Conservation (phyloP, 345 rosid genomes). For the Brassica juncea region DNA sequence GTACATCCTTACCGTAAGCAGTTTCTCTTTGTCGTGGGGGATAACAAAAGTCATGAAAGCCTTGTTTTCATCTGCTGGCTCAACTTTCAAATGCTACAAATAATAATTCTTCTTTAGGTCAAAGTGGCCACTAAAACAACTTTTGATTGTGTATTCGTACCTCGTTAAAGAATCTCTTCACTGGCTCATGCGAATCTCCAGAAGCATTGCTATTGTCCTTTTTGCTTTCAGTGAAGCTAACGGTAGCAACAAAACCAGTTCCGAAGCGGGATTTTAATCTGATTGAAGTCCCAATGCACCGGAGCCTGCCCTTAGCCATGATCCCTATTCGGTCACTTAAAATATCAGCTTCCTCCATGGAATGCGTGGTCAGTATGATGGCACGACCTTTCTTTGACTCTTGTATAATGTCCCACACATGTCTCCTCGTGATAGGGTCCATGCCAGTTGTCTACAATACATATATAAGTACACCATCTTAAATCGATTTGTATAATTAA, state of each 20-base stretch:
- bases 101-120: neutral
- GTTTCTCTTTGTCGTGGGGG: slow-evolving; percentile 72
- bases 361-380: slow-evolving; percentile 86
- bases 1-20: slow-evolving; percentile 51
- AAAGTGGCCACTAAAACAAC: neutral
- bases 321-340: slow-evolving; percentile 88
- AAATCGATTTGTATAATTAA: neutral
- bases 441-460: slow-evolving; percentile 75
- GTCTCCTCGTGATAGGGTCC: slow-evolving; percentile 96
- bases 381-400: slow-evolving; percentile 80
- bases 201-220: neutral
- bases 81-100: slow-evolving; percentile 61
- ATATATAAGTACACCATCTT: neutral
- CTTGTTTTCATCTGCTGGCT: slow-evolving; percentile 68
- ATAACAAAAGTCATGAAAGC: slow-evolving; percentile 81
- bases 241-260: slow-evolving; percentile 74
- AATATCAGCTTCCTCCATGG: slow-evolving; percentile 96
- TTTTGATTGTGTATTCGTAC: slow-evolving; percentile 31
- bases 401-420: slow-evolving; percentile 92
- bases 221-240: slow-evolving; percentile 61
- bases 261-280: slow-evolving; percentile 91
- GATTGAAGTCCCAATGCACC: slow-evolving; percentile 85
- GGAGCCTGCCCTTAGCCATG: slow-evolving; percentile 93
- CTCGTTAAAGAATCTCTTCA: slow-evolving; percentile 66
- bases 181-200: slow-evolving; percentile 2